Evolutionary conservation across 2,329 filamentous ascomycete species (phyloP).

Genomic region (Aspergillus transmontanensis): DNA sequence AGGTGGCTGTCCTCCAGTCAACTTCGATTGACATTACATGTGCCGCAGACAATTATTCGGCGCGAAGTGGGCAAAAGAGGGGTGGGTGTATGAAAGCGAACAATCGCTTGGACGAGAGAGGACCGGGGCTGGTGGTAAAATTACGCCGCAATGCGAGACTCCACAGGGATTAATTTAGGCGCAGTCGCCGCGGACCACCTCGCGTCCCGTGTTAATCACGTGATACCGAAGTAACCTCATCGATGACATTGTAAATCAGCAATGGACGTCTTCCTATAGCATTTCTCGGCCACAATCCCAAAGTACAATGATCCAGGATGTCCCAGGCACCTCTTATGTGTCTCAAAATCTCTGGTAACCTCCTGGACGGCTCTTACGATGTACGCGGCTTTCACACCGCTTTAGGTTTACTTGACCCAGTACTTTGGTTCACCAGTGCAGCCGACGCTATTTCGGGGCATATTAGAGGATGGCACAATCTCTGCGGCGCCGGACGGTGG

Average conservation of each 20-base stretch:
- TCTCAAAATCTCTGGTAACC: neutral
- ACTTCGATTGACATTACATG: constrained; percentile 89
- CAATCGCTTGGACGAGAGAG: neutral
- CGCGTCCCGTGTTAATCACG: neutral
- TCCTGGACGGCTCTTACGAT: neutral
- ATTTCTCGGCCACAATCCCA: neutral
- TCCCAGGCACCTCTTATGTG: neutral
- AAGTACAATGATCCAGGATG: neutral
- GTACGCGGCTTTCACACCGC: constrained; percentile 14
- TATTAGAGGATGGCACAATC: constrained; percentile 14
- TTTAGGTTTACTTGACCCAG: constrained; percentile 18
- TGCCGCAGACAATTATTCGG: neutral
- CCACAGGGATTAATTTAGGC: constrained; percentile 2
- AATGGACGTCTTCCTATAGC: neutral
- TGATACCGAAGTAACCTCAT: neutral
- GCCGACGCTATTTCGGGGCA: neutral
- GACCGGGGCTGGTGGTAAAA: neutral
- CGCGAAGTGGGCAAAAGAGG: neutral
- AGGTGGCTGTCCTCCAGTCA: constrained; percentile 91
- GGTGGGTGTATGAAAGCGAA: neutral
- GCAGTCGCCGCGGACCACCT: neutral
- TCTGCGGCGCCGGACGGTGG: constrained; percentile 13
- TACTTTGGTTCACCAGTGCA: constrained; percentile 16
- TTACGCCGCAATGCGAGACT: constrained; percentile 1
- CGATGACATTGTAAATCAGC: neutral